Conservation (phyloP, 2,329 filamentous ascomycete species). For the Alternaria viburni region DNA sequence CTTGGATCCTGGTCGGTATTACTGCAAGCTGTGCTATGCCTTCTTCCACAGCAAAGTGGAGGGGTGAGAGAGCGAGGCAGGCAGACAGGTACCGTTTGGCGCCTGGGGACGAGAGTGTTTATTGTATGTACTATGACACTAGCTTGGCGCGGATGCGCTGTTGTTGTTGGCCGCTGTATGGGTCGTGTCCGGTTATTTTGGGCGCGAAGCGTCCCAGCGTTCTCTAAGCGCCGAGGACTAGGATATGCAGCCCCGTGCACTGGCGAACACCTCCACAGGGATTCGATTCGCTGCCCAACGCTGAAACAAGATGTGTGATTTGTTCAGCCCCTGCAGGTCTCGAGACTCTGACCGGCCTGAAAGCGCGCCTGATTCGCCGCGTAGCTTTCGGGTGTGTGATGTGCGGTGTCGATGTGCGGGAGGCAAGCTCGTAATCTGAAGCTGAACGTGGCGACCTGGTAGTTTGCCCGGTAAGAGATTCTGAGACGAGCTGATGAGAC, state of each 20-base stretch:
- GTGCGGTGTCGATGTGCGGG: constrained; percentile 32
- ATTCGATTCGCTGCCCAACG: constrained; percentile 27
- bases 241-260: constrained; percentile 25
- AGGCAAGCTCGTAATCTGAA: constrained; percentile 27
- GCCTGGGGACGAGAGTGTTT: constrained; percentile 40
- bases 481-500: constrained; percentile 41
- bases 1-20: constrained; percentile 27
- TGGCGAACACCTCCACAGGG: constrained; percentile 19
- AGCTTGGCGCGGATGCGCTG: constrained; percentile 35
- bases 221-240: constrained; percentile 39
- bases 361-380: constrained; percentile 35
- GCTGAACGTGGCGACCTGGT: constrained; percentile 34
- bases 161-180: constrained; percentile 43
- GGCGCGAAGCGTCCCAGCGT: constrained; percentile 37
- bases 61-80: constrained; percentile 35
- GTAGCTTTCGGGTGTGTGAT: constrained; percentile 30
- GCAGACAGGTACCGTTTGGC: constrained; percentile 33
- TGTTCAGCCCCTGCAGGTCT: constrained; percentile 45
- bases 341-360: constrained; percentile 19
- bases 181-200: constrained; percentile 30
- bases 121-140: constrained; percentile 36
- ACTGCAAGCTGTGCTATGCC: constrained; percentile 32
- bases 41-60: constrained; percentile 35
- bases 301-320: constrained; percentile 47
- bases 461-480: constrained; percentile 23